Evolutionary conservation across 2,329 filamentous ascomycete genomes (phyloP), one percentile per base, ranked within the genome.

Genomic region (Cryphonectria radicalis): DNA sequence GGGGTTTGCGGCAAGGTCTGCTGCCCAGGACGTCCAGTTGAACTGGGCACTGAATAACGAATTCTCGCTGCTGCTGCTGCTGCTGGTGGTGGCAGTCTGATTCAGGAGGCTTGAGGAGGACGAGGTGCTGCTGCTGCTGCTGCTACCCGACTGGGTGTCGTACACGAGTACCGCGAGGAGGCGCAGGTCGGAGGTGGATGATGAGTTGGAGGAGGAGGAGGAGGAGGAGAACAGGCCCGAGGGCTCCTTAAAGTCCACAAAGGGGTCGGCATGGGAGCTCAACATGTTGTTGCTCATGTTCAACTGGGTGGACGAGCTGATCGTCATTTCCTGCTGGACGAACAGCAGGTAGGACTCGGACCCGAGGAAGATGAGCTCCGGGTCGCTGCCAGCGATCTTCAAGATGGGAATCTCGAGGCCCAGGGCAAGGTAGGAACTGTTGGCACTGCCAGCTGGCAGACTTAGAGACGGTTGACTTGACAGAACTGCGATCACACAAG

Each of bases 171-270:
- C 69, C 1, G 66, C 69, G 63, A 73, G 71, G 37, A 73, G 71
- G 25, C 71, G 66, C 57, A 69, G n/a, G 17, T 71, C 69, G 8
- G 74, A 74, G 14, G 60, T 70, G 14, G 74, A 74, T 17, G 74
- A 74, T 13, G 73, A 74, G 22, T 74, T 69, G 37, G 32, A 6
- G 13, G 60, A 40, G 17, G 60, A 63, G 19, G 40, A 63, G 42
- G 79, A 79, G 22, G 77, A 82, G 17, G 80, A 82, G 68, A 72
- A 72, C 14, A 72, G 42, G 32, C 69, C 66, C 28, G 69, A 71
- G 3, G 71, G 66, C 63, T 68, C 66, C 28, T 67, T 25, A 32
- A 73, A 73, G 70, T 82, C 82, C 28, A 71, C 71, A n/a, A 73
- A 74, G 28, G 74, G 63, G 32, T 71, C 73, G 57, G 68, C 62